Evolutionary conservation across 305 asterid species (phyloP).

Genomic region (Salvia sclarea): DNA sequence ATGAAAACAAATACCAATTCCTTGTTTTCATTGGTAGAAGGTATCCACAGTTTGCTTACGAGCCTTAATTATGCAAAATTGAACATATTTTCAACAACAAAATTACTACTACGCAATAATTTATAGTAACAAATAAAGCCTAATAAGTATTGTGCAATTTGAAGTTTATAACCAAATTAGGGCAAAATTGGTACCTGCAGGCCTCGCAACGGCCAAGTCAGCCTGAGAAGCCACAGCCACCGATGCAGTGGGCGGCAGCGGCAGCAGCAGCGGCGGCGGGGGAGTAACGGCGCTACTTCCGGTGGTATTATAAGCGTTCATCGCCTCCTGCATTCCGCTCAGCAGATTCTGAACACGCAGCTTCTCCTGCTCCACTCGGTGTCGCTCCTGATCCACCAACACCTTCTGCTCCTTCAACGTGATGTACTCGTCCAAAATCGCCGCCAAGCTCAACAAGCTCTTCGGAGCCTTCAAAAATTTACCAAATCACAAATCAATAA

Average conservation of each 20-base stretch:
- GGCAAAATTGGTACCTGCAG: conserved; percentile 50
- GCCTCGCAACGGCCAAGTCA: conserved; percentile 40
- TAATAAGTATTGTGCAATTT: no score
- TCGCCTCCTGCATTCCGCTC: conserved; percentile 73
- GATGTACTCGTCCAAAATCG: conserved; percentile 83
- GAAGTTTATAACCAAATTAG: not conserved
- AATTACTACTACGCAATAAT: not conserved
- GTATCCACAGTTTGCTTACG: not conserved
- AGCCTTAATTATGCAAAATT: no score
- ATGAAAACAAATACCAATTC: no score
- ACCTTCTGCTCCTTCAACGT: conserved; percentile 84
- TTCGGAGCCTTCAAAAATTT: conserved; percentile 62
- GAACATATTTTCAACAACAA: not conserved
- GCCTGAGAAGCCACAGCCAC: conserved; percentile 36
- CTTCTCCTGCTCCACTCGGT: conserved; percentile 77
- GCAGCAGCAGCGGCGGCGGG: conserved; percentile 45
- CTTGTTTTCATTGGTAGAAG: not conserved
- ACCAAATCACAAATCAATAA: not conserved
- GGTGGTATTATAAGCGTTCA: conserved; percentile 62
- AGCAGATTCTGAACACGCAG: conserved; percentile 66
- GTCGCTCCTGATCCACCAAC: conserved; percentile 64
- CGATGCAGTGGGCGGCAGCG: conserved; percentile 48
- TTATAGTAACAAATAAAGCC: not conserved
- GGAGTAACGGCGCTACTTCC: conserved; percentile 40
- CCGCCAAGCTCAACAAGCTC: conserved; percentile 75